Percentiles rank a stretch among this genome's conserved stretches.
Conservation (phyloP, 176 grass and related monocot species). For the Rhynchospora tenuis region DNA sequence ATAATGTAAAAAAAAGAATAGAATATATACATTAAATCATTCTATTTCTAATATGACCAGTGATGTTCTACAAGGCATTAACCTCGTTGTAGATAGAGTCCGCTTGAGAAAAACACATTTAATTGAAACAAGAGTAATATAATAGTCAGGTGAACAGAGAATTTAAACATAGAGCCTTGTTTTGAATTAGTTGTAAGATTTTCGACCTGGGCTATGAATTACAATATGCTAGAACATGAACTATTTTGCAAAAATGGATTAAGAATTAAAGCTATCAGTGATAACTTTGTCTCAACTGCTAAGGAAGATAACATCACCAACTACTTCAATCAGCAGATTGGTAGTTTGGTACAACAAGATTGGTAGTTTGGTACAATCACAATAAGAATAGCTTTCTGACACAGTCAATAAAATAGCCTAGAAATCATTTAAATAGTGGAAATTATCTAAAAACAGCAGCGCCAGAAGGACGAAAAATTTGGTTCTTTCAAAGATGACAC, state of each 20-base stretch:
- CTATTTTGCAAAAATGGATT: not conserved
- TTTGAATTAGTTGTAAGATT: not conserved
- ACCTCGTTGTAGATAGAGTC: not conserved
- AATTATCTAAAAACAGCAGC: not conserved
- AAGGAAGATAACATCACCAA: not conserved
- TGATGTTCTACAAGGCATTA: not conserved
- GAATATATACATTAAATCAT: not conserved
- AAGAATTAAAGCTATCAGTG: not conserved
- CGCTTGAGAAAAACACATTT: not conserved
- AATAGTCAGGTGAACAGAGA: not conserved
- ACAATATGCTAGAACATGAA: no score
- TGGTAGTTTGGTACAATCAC: not conserved
- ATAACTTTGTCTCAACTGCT: not conserved
- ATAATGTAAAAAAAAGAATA: not conserved
- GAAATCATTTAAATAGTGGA: not conserved
- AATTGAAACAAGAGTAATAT: not conserved
- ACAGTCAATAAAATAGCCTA: not conserved
- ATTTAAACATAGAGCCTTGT: not conserved
- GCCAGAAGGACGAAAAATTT: not conserved
- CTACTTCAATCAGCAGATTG: not conserved
- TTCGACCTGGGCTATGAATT: no score
- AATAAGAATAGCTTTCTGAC: not conserved
- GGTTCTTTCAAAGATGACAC: not conserved
- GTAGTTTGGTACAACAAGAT: not conserved
- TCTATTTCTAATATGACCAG: not conserved